Base-by-base conservation (phyloP, 176 grass and related monocot genomes). In the Zoysia japonica region DNA sequence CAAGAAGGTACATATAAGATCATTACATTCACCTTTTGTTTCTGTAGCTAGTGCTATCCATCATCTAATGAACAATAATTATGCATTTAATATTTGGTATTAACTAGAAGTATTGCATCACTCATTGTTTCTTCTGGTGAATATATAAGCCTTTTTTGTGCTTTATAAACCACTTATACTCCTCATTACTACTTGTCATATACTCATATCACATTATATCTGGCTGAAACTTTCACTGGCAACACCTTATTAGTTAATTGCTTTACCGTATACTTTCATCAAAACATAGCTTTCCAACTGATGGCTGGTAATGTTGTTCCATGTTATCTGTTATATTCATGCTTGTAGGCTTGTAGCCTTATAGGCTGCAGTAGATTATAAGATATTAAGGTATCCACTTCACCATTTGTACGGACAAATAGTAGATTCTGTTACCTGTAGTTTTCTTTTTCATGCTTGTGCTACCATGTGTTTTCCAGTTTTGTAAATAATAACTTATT, bases 241-340 rank as follows among this genome's bases (percentile, higher is more conserved):
- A 72, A 11, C 4, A 15, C 7, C 2, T 61, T 72, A 79, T 70
- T 85, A 49, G 60, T 72, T 65, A 11, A 35, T 72, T 47, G 72
- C 6, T 68, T 69, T 74, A 56, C 17, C 7, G 49, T 56, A 42
- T 74, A 28, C 28, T 28, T 28, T 28, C 28, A 28, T 28, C 28
- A 28, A 28, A 28, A 28, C 28, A 28, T 28, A 28, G 28, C 28
- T 28, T 59, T 60, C 53, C 16, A 73, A 68, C 28, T 19, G 62
- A 74, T 74, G 61, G 46, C 55, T 47, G 6, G 14, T 69, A 39
- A 16, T 75, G 70, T 49, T 59, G 38, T 77, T 83, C 37, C 40
- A 46, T 69, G 15, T 20, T 53, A 62, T 87, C 50, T 83, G 54
- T 73, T 36, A 36, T 72, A 57, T 36, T 35, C 14, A 62, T 87